Base-by-base conservation (phyloP, 768 basidiomycete genomes). In the Terana coerulea region DNA sequence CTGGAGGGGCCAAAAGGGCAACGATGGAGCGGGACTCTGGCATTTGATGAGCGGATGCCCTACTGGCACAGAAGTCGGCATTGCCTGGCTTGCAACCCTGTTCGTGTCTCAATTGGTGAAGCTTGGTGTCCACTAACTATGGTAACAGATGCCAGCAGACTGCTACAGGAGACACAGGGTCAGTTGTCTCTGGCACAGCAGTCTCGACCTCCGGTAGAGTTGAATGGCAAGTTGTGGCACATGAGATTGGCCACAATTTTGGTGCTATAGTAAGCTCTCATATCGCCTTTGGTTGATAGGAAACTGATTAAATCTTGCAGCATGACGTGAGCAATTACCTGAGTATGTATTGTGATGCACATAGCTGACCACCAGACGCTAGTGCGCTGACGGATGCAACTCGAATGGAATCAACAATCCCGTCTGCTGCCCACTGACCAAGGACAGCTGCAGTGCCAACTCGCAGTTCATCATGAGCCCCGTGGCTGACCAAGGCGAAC, bases 231-330 rank as follows among this genome's bases (percentile, higher is more conserved):
- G 85, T 90, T 43, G 74, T 91, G 26, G 78, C 88, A 21, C 89
- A 92, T 65, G 89, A 91, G 65, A 88, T 83, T 51, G 88, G 88
- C 14, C 87, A 89, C 66, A 94, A 92, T 61, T 91, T 95, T 68
- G 91, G 92, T 41, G 90, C 90, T 15, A 92, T 92, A 56, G 86
- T 88, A 61, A 69, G 86, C 78, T 5, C 11, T 41, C 31, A 9
- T 30, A 47, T 33, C 4, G n/a, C n/a, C n/a, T n/a, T 19, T 26
- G 41, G 36, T 34, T 21, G 31, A 59, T 36, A 52, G 51, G 14
- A 51, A 49, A 50, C 59, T n/a, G 58, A 58, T 41, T 29, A 54
- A 40, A 53, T 60, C 7, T 51, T 44, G 15, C 57, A 84, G 83
- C 82, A 84, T 59, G 81, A 84, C 63, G 82, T 83, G 48, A 25